Evolutionary conservation across 2,329 filamentous ascomycete species (phyloP).

Genomic region (Coleophoma eucalyptorum): DNA sequence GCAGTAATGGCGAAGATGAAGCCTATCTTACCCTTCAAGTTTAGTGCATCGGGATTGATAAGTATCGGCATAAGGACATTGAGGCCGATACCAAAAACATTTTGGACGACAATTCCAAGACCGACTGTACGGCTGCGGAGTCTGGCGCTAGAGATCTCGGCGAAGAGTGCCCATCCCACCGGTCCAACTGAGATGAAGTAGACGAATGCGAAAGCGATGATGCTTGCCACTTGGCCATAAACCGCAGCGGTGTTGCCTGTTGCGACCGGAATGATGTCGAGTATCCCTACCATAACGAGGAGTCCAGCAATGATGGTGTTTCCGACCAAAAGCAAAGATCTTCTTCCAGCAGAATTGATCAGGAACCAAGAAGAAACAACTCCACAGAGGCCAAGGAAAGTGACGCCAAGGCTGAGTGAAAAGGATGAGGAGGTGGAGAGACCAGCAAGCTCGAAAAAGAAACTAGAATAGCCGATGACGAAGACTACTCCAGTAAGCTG

Average conservation of each 20-base stretch:
- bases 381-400: constrained; percentile 32
- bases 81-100: constrained; percentile 27
- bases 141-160: constrained; percentile 31
- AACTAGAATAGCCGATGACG: constrained; percentile 38
- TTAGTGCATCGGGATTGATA: constrained; percentile 32
- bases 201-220: constrained; percentile 33
- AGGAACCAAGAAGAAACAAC: constrained; percentile 10
- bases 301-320: constrained; percentile 26
- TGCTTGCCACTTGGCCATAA: constrained; percentile 31
- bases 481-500: constrained; percentile 22
- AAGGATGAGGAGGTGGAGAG: constrained; percentile 30
- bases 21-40: constrained; percentile 35
- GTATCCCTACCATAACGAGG: constrained; percentile 26
- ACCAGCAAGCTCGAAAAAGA: constrained; percentile 43
- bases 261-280: constrained; percentile 23
- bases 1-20: constrained; percentile 35
- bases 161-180: constrained; percentile 35
- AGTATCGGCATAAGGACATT: constrained; percentile 31
- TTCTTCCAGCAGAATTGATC: constrained; percentile 7
- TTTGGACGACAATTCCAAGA: constrained; percentile 34
- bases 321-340: constrained; percentile 19
- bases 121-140: constrained; percentile 35
- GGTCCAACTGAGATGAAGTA: constrained; percentile 36
- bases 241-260: constrained; percentile 18
- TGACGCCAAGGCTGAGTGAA: constrained; percentile 31